A percentile compares a stretch with the other conserved stretches of the same genome.
These are phyloP conservation scores for Astragalus membranaceus DNA, from an alignment of 306 rosid genomes.

Conservation along the genomic window DNA sequence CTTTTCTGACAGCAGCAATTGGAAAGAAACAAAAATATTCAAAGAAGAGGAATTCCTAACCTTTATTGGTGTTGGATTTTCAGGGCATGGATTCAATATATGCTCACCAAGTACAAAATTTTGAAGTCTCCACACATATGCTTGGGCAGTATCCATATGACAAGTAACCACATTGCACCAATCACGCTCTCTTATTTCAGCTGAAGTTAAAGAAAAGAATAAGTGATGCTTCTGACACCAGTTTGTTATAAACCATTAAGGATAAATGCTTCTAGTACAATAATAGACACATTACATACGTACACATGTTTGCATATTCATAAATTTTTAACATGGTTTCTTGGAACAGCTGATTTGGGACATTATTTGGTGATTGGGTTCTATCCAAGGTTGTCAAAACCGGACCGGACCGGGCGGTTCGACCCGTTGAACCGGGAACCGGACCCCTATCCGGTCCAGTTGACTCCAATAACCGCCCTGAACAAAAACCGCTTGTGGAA, in stretches of 20 bases:
- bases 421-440: too few species aligned
- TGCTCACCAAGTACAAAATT: constrained; percentile 96
- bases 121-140: constrained; percentile 96
- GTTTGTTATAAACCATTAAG: background rate
- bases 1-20: background rate
- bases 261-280: background rate
- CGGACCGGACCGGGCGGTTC: too few species aligned
- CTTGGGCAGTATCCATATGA: constrained; percentile 83
- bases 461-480: too few species aligned
- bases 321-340: background rate
- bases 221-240: background rate
- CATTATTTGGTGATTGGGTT: background rate
- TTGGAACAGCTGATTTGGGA: background rate
- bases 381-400: too few species aligned
- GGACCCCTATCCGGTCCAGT: too few species aligned
- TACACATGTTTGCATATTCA: background rate
- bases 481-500: too few species aligned
- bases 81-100: constrained; percentile 73
- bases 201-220: constrained; percentile 34
- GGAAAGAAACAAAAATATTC: constrained; percentile 12
- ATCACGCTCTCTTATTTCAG: constrained; percentile 98
- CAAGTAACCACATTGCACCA: constrained; percentile 99
- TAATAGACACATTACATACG: background rate
- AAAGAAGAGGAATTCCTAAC: constrained; percentile 37
- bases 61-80: constrained; percentile 77